These are phyloP conservation scores for Echinochloa phyllopogon DNA, from an alignment of 176 grass and related monocot genomes.

Conservation along the genomic window DNA sequence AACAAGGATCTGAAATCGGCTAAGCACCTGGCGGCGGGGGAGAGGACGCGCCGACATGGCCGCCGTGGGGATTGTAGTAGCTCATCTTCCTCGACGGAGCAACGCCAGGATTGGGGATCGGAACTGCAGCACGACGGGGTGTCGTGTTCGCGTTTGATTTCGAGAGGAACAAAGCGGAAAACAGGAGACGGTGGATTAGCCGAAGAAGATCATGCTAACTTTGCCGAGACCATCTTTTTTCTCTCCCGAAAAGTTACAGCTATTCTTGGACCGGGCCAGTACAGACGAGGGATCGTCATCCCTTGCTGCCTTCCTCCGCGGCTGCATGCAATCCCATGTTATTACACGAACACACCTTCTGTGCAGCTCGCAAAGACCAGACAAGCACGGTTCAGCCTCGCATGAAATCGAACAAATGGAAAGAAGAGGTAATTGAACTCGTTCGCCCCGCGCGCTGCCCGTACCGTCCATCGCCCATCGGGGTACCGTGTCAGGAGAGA, in stretches of 20 bases:
- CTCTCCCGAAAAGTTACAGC: not conserved
- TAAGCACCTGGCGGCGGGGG: constrained; percentile 4
- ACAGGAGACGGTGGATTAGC: not conserved
- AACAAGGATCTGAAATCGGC: not conserved
- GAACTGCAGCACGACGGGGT: not conserved
- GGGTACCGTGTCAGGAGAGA: too few relatives aligned
- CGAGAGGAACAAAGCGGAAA: not conserved
- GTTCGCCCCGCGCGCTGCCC: too few relatives aligned
- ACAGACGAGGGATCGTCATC: too few relatives aligned
- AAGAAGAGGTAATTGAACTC: too few relatives aligned
- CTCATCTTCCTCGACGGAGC: constrained; percentile 49
- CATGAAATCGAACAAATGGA: too few relatives aligned
- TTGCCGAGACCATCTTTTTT: not conserved
- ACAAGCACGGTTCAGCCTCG: too few relatives aligned
- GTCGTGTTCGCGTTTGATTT: not conserved
- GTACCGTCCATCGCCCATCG: too few relatives aligned
- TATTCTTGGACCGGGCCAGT: too few relatives aligned
- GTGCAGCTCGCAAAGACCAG: too few relatives aligned
- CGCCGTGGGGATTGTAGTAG: constrained; percentile 65
- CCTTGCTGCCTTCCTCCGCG: too few relatives aligned
- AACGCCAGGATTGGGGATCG: not conserved
- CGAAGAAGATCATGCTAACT: constrained; percentile 5
- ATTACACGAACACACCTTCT: too few relatives aligned
- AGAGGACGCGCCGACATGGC: constrained; percentile 49
- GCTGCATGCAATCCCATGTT: too few relatives aligned